These are phyloP conservation scores for Waitea zeae DNA, from an alignment of 1,284 basidiomycete species.

Conservation along the genomic window DNA sequence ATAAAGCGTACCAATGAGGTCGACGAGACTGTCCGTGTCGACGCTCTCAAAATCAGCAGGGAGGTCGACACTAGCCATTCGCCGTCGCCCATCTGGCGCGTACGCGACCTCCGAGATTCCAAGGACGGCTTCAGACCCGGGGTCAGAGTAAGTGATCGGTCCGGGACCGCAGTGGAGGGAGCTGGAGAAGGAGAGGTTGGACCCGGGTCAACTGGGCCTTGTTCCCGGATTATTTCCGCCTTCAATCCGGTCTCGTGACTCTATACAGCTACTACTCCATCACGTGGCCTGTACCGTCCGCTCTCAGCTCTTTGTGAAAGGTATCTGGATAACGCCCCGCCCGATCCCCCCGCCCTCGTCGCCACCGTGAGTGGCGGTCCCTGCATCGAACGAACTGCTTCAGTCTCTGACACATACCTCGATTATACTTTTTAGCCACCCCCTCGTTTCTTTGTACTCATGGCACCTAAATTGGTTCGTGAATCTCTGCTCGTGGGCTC, in stretches of 20 bases:
- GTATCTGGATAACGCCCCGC: too few relatives aligned
- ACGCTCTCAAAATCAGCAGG: conserved; percentile 62
- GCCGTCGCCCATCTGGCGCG: conserved; percentile 55
- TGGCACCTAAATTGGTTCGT: conserved; percentile 64
- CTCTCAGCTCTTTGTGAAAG: too few relatives aligned
- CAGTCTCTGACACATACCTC: too few relatives aligned
- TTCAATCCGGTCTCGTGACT: too few relatives aligned
- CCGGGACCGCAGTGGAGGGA: not conserved
- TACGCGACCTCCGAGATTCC: not conserved
- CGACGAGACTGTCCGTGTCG: conserved; percentile 63
- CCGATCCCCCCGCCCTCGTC: too few relatives aligned
- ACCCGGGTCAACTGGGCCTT: not conserved
- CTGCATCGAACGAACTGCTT: too few relatives aligned
- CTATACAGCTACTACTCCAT: too few relatives aligned
- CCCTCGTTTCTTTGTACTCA: too few relatives aligned
- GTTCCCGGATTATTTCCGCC: too few relatives aligned
- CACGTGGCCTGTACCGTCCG: too few relatives aligned
- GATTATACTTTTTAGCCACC: not conserved
- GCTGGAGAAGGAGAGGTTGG: not conserved
- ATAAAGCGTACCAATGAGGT: conserved; percentile 56
- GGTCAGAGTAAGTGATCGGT: not conserved
- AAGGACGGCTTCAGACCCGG: not conserved
- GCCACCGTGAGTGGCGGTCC: too few relatives aligned
- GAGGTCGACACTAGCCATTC: conserved; percentile 48
- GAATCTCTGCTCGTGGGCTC: not conserved